These are phyloP conservation scores for Crithidia sp. DNA, from an alignment of 208 protist genomes.

Conservation along the genomic window DNA sequence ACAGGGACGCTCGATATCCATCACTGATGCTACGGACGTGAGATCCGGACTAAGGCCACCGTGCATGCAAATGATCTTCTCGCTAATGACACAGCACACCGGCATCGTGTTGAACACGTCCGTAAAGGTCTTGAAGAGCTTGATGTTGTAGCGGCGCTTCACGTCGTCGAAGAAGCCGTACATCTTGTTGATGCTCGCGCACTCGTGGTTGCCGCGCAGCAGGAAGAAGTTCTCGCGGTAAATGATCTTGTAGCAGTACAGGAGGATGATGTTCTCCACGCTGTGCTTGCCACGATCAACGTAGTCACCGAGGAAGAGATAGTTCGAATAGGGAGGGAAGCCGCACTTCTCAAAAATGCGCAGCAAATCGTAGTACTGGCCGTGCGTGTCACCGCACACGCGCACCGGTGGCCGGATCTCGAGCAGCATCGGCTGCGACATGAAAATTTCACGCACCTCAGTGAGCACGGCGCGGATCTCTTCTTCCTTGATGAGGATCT, in stretches of 20 bases:
- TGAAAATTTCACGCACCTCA: conserved; percentile 85
- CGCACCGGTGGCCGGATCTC: conserved; percentile 89
- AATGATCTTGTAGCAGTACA: conserved; percentile 96
- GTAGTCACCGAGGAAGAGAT: conserved; percentile 99
- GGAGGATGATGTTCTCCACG: conserved; percentile 93
- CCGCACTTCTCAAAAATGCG: conserved; percentile 99
- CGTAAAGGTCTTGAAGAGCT: conserved; percentile 99
- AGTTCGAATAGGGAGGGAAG: conserved; percentile 99
- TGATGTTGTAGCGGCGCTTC: conserved; percentile 93
- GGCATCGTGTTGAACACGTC: conserved; percentile 99
- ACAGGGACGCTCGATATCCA: conserved; percentile 95
- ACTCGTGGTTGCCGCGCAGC: conserved; percentile 99
- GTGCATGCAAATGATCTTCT: conserved; percentile 99
- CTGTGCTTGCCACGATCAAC: conserved; percentile 98
- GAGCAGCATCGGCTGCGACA: conserved; percentile 89
- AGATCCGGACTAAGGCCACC: conserved; percentile 98
- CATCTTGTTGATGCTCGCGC: conserved; percentile 97
- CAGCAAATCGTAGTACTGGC: conserved; percentile 99
- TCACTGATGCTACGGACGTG: conserved; percentile 93
- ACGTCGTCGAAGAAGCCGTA: conserved; percentile 99
- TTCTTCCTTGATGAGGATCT: conserved; percentile 85
- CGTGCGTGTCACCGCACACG: conserved; percentile 98
- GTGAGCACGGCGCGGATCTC: conserved; percentile 79
- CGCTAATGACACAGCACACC: conserved; percentile 98
- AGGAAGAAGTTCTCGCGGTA: conserved; percentile 99